Evolutionary conservation across 139 green algal genomes (phyloP).

Genomic region (Chlorella sorokiniana): DNA sequence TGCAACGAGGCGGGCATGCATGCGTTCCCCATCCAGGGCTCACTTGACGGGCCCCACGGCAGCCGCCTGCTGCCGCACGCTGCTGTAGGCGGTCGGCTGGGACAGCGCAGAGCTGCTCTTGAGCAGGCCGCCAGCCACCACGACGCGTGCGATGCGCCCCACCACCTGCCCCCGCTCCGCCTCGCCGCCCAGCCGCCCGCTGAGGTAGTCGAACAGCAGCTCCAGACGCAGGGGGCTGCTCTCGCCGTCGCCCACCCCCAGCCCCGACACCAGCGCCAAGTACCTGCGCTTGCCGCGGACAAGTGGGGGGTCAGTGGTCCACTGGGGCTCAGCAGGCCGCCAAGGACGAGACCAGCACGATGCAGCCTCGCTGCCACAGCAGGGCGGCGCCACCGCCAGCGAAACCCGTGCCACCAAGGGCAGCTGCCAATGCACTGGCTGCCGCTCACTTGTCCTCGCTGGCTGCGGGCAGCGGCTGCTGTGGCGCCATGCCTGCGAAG

Average conservation of each 20-base stretch:
- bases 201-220: conserved; percentile 86
- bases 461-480: conserved; percentile 41
- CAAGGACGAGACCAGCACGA: neutral
- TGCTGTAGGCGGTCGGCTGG: conserved; percentile 55
- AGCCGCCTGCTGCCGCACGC: conserved; percentile 60
- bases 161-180: conserved; percentile 60
- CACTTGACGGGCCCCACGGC: conserved; percentile 59
- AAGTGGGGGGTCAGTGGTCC: too few relatives aligned
- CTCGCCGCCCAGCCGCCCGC: conserved; percentile 76
- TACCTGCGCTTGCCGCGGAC: conserved; percentile 60
- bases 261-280: conserved; percentile 87
- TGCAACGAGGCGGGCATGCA: neutral
- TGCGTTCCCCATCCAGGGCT: neutral
- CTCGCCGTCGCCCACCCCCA: conserved; percentile 73
- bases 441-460: conserved; percentile 22
- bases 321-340: neutral
- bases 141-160: conserved; percentile 65
- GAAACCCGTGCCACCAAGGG: neutral
- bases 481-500: conserved; percentile 45
- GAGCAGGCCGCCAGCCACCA: conserved; percentile 76
- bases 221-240: conserved; percentile 50
- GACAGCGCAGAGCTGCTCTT: conserved; percentile 51
- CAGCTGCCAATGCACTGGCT: too few relatives aligned
- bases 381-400: too few relatives aligned
- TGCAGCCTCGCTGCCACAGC: too few relatives aligned